Conservation (phyloP, 2,329 filamentous ascomycete genomes). For the Fusarium pseudocircinatum region DNA sequence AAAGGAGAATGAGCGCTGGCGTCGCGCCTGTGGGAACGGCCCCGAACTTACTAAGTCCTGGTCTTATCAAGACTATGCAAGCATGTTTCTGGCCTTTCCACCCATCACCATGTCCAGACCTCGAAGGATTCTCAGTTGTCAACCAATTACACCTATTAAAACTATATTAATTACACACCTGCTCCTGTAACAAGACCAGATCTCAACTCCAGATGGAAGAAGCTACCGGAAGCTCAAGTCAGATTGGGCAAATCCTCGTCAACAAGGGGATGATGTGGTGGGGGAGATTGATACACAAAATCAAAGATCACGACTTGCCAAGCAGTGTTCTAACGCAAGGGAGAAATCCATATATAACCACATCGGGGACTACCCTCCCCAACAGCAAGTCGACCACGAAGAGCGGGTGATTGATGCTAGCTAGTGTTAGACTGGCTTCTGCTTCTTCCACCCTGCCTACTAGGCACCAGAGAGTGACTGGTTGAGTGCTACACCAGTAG, state of each 20-base stretch:
- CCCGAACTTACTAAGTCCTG: not conserved
- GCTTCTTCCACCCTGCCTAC: not conserved
- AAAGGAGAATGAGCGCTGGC: no score
- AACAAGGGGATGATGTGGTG: no score
- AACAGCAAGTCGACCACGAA: not conserved
- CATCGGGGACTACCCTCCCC: not conserved
- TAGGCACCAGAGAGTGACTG: not conserved
- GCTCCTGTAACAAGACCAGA: not conserved
- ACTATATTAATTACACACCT: not conserved
- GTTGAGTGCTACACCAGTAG: not conserved
- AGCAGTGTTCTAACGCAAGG: fast-evolving
- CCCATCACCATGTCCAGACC: not conserved
- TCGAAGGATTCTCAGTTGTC: no score
- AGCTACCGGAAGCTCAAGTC: not conserved
- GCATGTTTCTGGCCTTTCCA: not conserved
- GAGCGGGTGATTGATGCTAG: not conserved
- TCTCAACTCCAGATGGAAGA: not conserved
- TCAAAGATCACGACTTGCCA: not conserved
- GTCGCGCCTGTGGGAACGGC: no score
- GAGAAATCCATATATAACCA: not conserved
- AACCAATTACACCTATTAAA: fast-evolving
- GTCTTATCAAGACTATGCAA: not conserved
- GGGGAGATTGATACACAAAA: not conserved
- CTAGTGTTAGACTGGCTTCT: not conserved
- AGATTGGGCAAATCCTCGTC: not conserved